Evolutionary conservation across 1,139 yeast species (phyloP).

Genomic region (Scheffersomyces titani): DNA sequence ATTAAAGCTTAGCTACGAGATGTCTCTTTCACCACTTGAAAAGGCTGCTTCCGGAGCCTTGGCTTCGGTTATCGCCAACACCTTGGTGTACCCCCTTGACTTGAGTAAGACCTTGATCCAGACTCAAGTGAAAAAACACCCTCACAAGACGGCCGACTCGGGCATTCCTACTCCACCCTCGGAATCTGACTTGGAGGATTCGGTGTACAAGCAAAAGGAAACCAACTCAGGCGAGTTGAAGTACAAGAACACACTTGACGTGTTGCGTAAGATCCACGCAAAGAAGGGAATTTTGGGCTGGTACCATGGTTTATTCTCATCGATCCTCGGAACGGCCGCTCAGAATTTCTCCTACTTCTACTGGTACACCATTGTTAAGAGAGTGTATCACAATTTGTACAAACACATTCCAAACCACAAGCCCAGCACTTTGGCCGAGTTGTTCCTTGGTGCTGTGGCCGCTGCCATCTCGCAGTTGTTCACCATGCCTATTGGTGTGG

Average conservation of each 20-base stretch:
- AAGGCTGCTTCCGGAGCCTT: slow-evolving; percentile 84
- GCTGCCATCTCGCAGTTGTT: slow-evolving; percentile 84
- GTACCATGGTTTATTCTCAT: slow-evolving; percentile 73
- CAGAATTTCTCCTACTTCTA: slow-evolving; percentile 84
- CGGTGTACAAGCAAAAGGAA: slow-evolving; percentile 21
- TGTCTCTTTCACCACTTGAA: slow-evolving; percentile 58
- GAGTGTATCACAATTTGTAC: slow-evolving; percentile 51
- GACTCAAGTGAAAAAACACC: slow-evolving; percentile 51
- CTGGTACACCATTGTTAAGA: slow-evolving; percentile 79
- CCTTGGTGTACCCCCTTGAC: slow-evolving; percentile 77
- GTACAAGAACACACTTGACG: slow-evolving; percentile 66
- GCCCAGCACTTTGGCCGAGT: slow-evolving; percentile 66
- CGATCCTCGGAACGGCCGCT: slow-evolving; percentile 72
- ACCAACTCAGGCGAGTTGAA: slow-evolving; percentile 28
- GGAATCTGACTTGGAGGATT: slow-evolving; percentile 4
- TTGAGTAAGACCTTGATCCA: slow-evolving; percentile 73
- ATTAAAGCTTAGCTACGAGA: slow-evolving; percentile 8
- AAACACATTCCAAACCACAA: slow-evolving; percentile 38
- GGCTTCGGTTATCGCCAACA: slow-evolving; percentile 80
- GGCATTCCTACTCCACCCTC: slow-evolving; percentile 9
- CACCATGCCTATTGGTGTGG: slow-evolving; percentile 80
- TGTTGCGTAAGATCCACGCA: slow-evolving; percentile 56
- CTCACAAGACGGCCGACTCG: slow-evolving; percentile 7
- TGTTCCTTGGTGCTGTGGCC: slow-evolving; percentile 79
- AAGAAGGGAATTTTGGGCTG: slow-evolving; percentile 69